Evolutionary conservation across 805 yeast genomes (phyloP), one percentile per base, ranked within the genome.

Genomic region (Candida alai): DNA sequence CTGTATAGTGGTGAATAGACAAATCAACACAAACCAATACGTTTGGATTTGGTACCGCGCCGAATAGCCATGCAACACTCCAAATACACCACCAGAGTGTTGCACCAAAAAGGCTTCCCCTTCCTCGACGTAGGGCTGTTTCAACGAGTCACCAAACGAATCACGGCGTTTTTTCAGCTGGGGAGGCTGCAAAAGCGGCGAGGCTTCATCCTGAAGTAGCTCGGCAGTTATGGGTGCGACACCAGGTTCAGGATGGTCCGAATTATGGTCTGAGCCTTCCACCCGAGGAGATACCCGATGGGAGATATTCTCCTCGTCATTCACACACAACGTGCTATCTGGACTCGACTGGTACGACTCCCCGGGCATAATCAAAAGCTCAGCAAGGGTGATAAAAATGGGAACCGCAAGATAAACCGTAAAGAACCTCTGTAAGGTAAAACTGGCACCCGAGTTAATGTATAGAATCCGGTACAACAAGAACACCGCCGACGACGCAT

Each of bases 401-500:
- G 80, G 80, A 5, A 74, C 74, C 13, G 65, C 14, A 35, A 74
- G 54, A 44, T 73, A 74, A 19, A 70, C 13, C 50, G 62, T 63
- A 57, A 69, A 74, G 40, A 74, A 74, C 29, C 55, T 55, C 34
- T 51, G 58, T 35, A 74, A 43, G 6, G 62, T 56, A 51, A 74
- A 71, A 1, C 53, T 30, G 1, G 52, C 55, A 4, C 55, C 44
- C 11, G 63, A 45, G 11, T 41, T 46, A 28, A 49, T 44, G 53
- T 69, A 74, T 20, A 65, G 37, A 14, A 65, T 44, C 34, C 65
- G 65, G 56, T 73, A 74, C 30, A 72, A 30, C 47, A 74, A 57
- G 47, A 74, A 74, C 12, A 74, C 66, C 1, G 79, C 78, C 6
- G 76, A 69, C 3, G 78, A 73, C 7, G 80, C 72, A 52, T 74